Conservation (phyloP, 2,329 filamentous ascomycete species). For the Xylaria sp. region DNA sequence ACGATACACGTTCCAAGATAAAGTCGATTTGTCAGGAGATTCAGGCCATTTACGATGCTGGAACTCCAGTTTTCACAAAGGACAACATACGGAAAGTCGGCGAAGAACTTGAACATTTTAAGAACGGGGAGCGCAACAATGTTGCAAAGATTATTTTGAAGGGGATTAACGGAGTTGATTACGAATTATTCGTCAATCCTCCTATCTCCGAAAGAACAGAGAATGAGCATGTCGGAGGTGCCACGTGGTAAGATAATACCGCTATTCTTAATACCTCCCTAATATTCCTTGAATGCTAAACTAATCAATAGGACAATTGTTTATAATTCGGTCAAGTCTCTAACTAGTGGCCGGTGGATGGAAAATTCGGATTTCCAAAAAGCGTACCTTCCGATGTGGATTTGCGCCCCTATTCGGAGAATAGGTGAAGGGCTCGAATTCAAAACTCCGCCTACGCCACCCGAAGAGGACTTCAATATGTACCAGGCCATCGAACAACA, state of each 20-base stretch:
- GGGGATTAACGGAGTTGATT: slow-evolving; percentile 23
- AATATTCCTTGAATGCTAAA: too few species aligned
- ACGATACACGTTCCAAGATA: too few species aligned
- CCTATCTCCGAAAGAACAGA: not conserved
- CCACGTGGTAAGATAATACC: slow-evolving; percentile 22
- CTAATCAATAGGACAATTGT: not conserved
- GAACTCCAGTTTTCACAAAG: slow-evolving; percentile 25
- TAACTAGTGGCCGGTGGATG: not conserved
- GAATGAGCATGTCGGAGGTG: slow-evolving; percentile 2
- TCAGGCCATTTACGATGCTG: slow-evolving; percentile 16
- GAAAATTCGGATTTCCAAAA: too few species aligned
- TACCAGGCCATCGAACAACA: slow-evolving; percentile 18
- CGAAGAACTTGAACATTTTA: slow-evolving; percentile 15
- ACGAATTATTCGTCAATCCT: slow-evolving; percentile 11
- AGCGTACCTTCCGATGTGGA: not conserved
- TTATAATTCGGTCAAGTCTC: not conserved
- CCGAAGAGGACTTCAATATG: slow-evolving; percentile 9
- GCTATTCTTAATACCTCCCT: too few species aligned
- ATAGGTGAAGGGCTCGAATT: too few species aligned
- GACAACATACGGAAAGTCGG: slow-evolving; percentile 16
- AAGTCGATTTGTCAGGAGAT: too few species aligned
- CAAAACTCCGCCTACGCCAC: not conserved
- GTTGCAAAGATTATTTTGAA: slow-evolving; percentile 11
- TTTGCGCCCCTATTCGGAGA: not conserved
- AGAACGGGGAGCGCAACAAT: not conserved